Evolutionary conservation across 495 filamentous ascomycete species (phyloP).

Genomic region (Xylaria intraflava): DNA sequence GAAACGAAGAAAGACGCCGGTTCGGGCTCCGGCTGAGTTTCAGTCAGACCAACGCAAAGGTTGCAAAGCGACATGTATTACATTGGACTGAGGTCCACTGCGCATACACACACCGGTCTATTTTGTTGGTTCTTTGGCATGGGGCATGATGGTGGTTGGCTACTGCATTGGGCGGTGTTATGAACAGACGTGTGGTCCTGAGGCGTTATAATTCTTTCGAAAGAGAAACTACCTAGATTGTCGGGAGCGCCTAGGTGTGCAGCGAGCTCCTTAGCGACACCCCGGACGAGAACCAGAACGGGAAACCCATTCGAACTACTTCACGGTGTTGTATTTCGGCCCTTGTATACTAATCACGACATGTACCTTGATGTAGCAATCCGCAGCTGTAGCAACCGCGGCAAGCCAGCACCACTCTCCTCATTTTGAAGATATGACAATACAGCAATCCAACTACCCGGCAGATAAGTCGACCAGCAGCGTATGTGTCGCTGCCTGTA

Average conservation of each 20-base stretch:
- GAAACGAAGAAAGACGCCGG: conserved; percentile 47
- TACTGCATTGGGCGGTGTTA: conserved; percentile 15
- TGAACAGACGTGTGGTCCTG: background rate
- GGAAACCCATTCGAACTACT: conserved; percentile 8
- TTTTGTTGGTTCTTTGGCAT: background rate
- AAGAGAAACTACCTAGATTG: conserved; percentile 1
- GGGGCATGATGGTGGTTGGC: conserved; percentile 1
- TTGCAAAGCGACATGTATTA: conserved; percentile 15
- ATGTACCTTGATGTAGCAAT: conserved; percentile 12
- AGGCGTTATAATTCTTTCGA: conserved; percentile 6
- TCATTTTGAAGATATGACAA: conserved; percentile 19
- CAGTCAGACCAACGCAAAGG: background rate
- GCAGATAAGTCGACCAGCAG: conserved; percentile 2
- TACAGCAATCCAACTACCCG: background rate
- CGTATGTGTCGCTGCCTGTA: background rate
- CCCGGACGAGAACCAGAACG: background rate
- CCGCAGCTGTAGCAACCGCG: conserved; percentile 1
- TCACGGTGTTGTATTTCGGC: conserved; percentile 6
- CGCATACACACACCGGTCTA: background rate
- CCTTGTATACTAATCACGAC: conserved; percentile 8
- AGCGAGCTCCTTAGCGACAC: background rate
- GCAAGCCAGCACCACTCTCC: conserved; percentile 22
- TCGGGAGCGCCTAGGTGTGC: background rate
- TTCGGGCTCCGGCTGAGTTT: conserved; percentile 31
- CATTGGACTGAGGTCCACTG: conserved; percentile 5